A percentile compares a stretch with the other conserved stretches of the same genome.
Evolutionary conservation across 768 basidiomycete genomes (phyloP).

Genomic region (Hebeloma cylindrosporum): DNA sequence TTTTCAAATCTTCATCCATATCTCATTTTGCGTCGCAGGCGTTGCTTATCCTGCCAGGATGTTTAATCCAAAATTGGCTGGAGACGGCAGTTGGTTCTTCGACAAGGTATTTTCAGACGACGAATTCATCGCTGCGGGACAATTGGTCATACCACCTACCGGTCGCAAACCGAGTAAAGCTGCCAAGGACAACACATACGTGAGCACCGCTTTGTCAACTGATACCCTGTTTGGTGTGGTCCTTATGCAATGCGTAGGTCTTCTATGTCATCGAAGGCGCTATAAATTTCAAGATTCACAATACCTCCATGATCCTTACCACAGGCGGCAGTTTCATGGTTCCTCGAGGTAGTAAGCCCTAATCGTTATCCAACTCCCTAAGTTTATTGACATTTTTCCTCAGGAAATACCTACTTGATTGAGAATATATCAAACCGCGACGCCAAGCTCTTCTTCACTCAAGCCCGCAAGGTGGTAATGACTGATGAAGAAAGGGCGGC

Average conservation of each 20-base stretch:
- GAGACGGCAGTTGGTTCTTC: slow-evolving; percentile 74
- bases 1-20: too few relatives aligned
- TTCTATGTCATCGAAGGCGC: slow-evolving; percentile 84
- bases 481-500: slow-evolving; percentile 22
- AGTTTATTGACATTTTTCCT: background rate
- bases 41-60: slow-evolving; percentile 75
- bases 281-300: slow-evolving; percentile 81
- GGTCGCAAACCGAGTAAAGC: slow-evolving; percentile 85
- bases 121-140: slow-evolving; percentile 88
- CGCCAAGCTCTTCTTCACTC: slow-evolving; percentile 88
- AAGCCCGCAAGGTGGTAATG: slow-evolving; percentile 57
- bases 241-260: slow-evolving; percentile 28
- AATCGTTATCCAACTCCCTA: background rate
- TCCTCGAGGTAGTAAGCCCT: slow-evolving; percentile 66
- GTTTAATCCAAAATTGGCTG: slow-evolving; percentile 60
- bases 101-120: slow-evolving; percentile 92
- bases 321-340: slow-evolving; percentile 88
- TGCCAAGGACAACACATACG: slow-evolving; percentile 85
- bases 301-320: slow-evolving; percentile 73
- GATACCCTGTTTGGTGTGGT: background rate
- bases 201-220: slow-evolving; percentile 8
- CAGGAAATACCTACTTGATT: slow-evolving; percentile 90
- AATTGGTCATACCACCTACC: slow-evolving; percentile 76
- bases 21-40: too few relatives aligned
- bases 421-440: slow-evolving; percentile 82